phyloP scores from a whole-genome alignment of 202 grass and related monocot genomes.

The Musa balbisiana region DNA sequence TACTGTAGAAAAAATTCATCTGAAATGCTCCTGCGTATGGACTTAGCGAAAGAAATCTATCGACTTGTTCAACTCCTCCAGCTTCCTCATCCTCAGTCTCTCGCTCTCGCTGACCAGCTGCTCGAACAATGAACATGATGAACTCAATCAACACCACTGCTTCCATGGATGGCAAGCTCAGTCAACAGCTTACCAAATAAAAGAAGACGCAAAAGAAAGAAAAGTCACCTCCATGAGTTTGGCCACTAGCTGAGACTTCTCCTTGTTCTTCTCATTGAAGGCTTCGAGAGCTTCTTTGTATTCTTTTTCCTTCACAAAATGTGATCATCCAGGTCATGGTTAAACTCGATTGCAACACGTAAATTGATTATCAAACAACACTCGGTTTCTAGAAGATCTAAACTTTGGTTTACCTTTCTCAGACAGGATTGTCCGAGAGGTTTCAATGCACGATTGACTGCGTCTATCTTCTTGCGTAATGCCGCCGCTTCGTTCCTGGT shows the following conservation, averaged over 20 bases:
- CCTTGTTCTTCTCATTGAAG: slow-evolving; percentile 71
- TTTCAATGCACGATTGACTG: slow-evolving; percentile 60
- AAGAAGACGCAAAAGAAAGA: too few species aligned
- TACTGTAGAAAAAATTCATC: too few species aligned
- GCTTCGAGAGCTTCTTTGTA: slow-evolving; percentile 75
- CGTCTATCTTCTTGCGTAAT: slow-evolving; percentile 65
- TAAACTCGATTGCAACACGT: too few species aligned
- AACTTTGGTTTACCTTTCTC: slow-evolving; percentile 51
- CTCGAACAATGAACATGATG: neutral
- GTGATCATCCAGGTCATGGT: neutral
- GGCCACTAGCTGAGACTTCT: slow-evolving; percentile 61
- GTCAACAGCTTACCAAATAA: too few species aligned
- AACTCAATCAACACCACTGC: neutral
- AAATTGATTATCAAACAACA: too few species aligned
- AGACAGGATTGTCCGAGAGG: slow-evolving; percentile 74
- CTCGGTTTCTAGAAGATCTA: too few species aligned
- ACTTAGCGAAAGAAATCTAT: slow-evolving; percentile 48
- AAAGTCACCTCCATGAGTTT: slow-evolving; percentile 64
- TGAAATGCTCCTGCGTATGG: neutral
- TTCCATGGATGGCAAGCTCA: too few species aligned
- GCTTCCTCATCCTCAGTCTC: slow-evolving; percentile 82
- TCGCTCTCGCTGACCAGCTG: slow-evolving; percentile 79
- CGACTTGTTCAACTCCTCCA: slow-evolving; percentile 79
- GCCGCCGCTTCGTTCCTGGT: slow-evolving; percentile 65
- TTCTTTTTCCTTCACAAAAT: slow-evolving; percentile 72